phyloP scores from a whole-genome alignment of 768 basidiomycete species.

The Pleurotus eryngii region DNA sequence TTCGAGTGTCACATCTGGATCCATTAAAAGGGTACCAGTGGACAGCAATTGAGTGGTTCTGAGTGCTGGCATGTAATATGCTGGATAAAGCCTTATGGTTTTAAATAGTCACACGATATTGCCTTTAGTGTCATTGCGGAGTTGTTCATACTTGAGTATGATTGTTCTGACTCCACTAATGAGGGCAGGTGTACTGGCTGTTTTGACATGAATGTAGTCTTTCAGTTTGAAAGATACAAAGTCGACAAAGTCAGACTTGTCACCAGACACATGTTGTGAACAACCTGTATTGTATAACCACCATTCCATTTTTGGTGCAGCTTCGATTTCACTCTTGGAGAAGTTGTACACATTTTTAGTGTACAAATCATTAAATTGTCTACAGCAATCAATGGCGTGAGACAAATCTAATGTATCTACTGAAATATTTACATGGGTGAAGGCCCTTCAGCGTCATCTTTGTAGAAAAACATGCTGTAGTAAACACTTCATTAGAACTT shows the following conservation, averaged over 20 bases:
- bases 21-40: not conserved
- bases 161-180: not conserved
- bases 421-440: no score
- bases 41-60: not conserved
- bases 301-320: not conserved
- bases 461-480: no score
- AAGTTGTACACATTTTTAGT: no score
- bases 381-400: no score
- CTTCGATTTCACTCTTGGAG: no score
- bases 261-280: constrained; percentile 13
- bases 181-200: not conserved
- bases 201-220: not conserved
- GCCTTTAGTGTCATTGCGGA: not conserved
- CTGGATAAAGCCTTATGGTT: not conserved
- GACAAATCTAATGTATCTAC: no score
- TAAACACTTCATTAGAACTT: no score
- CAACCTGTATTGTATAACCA: not conserved
- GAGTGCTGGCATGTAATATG: not conserved
- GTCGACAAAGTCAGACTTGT: not conserved
- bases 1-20: not conserved
- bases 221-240: not conserved
- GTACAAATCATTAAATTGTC: no score
- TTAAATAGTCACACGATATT: not conserved
- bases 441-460: no score
- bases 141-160: not conserved